Conservation (phyloP, 768 basidiomycete species). For the Hypholoma fasciculare region DNA sequence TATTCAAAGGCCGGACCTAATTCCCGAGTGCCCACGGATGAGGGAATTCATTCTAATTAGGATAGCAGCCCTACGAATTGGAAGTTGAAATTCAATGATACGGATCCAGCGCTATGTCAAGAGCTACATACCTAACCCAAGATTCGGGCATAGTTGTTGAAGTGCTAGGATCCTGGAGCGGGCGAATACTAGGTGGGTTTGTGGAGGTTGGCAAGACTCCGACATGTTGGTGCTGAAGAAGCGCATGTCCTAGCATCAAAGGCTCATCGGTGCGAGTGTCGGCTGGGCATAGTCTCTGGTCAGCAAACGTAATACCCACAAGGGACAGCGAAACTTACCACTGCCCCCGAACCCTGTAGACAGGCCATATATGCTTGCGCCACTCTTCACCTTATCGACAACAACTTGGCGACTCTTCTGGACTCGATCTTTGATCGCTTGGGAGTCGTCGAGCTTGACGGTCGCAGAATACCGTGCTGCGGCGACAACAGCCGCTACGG, state of each 20-base stretch:
- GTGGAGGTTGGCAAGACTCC: slow-evolving; percentile 64
- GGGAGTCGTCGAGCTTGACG: slow-evolving; percentile 42
- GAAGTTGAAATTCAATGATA: slow-evolving; percentile 17
- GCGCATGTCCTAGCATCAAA: slow-evolving; percentile 59
- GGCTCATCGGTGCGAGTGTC: slow-evolving; percentile 74
- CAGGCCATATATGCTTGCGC: slow-evolving; percentile 78
- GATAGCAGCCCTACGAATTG: slow-evolving; percentile 60
- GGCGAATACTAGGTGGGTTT: slow-evolving; percentile 46
- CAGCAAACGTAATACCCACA: slow-evolving; percentile 4
- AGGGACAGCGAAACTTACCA: slow-evolving; percentile 35
- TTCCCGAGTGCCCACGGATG: slow-evolving; percentile 78
- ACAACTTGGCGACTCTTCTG: slow-evolving; percentile 67
- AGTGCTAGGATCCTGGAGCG: slow-evolving; percentile 65
- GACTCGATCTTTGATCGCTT: slow-evolving; percentile 49
- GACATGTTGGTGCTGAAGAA: slow-evolving; percentile 73
- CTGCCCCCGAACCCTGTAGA: slow-evolving; percentile 82
- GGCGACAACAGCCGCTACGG: slow-evolving; percentile 67
- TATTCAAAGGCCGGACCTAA: slow-evolving; percentile 38
- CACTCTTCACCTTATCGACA: slow-evolving; percentile 62
- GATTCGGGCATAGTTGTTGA: slow-evolving; percentile 81
- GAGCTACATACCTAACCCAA: slow-evolving; percentile 66
- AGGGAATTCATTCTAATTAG: slow-evolving; percentile 81
- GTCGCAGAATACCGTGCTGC: slow-evolving; percentile 56
- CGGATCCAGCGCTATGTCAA: slow-evolving; percentile 35
- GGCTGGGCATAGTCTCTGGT: slow-evolving; percentile 37